Conservation (phyloP, 2,329 filamentous ascomycete species). For the Colletotrichum cordylinicola region DNA sequence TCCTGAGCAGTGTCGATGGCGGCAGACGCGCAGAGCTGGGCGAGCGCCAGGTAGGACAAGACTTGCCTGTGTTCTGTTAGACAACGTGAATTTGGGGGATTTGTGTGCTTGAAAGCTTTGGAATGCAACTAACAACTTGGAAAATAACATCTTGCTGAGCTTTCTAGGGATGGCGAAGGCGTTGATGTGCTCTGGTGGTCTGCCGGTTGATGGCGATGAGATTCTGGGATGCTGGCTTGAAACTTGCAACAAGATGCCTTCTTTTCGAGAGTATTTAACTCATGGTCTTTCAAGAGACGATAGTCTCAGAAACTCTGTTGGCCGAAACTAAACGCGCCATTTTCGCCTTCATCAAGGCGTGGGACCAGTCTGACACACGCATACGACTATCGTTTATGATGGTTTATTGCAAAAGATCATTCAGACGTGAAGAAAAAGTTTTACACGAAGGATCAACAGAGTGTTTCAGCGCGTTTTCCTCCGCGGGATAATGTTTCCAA, state of each 20-base stretch:
- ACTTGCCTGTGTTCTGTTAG: background rate
- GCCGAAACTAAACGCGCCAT: background rate
- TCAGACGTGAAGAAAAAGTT: background rate
- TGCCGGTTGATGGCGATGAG: background rate
- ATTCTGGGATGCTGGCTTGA: background rate
- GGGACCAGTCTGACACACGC: background rate
- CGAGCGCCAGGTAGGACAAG: background rate
- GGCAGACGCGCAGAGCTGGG: background rate
- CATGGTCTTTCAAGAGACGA: background rate
- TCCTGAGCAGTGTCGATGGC: background rate
- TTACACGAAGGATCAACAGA: background rate
- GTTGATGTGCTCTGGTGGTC: background rate
- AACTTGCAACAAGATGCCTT: background rate
- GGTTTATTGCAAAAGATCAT: background rate
- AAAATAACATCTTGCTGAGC: background rate
- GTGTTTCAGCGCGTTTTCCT: background rate
- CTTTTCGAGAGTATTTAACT: background rate
- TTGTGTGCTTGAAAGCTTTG: background rate
- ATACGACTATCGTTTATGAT: background rate
- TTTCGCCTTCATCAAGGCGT: background rate
- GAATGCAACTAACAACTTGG: background rate
- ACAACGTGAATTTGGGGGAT: accelerated
- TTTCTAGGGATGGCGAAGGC: accelerated
- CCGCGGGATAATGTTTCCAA: background rate
- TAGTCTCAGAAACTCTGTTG: background rate